Base-by-base conservation (phyloP, 257 asterid species). In the Leptodermis oblonga region DNA sequence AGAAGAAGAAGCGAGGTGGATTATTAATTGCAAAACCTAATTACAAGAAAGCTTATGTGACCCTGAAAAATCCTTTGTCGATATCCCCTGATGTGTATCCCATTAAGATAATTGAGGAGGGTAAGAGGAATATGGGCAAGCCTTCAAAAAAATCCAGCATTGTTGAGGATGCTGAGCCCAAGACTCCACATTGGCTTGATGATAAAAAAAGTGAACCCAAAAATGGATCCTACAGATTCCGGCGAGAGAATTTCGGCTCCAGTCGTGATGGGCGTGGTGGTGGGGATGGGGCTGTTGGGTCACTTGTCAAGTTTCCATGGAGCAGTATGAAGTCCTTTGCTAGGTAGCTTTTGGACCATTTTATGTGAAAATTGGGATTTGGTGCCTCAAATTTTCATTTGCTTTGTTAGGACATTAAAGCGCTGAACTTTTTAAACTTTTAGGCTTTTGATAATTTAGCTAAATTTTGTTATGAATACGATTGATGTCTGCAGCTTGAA, bases 1-100 rank as follows among this genome's bases (percentile, higher is more conserved):
- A 93, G 85, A 93, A 85, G 88, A 93, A 86, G 90, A 90, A 88
- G 79, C 77, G 86, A 39, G 97, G 99, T 42, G 97, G 97, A 25
- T 5, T 87, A 26, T 77, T 90, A 77, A 64, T 90, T 12, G 91
- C 92, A 59, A 84, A 77, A 62, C 89, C 96, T 8, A 92, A 88
- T 81, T 92, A 92, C 82, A 92, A 92, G 80, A 92, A 92, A 73
- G 97, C 99, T 18, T 93, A 87, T 28, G 96, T 88, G 53, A 88
- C 99, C 13, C 87, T 93, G 13, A 85, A 74, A 66, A 74, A 42
- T 56, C 99, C 99, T 0, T 43, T 93, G 54, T 90, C 92, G 6
- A 73, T 93, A 20, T 85, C 89, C 34, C 92, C 94, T 0, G 92
- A 90, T 10, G 66, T 87, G 15, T 93, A 79, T 39, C 99, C 99